A percentile compares a stretch with the other conserved stretches of the same genome.
phyloP scores from a whole-genome alignment of 129 eudicot genomes.

The Mikania micrantha region DNA sequence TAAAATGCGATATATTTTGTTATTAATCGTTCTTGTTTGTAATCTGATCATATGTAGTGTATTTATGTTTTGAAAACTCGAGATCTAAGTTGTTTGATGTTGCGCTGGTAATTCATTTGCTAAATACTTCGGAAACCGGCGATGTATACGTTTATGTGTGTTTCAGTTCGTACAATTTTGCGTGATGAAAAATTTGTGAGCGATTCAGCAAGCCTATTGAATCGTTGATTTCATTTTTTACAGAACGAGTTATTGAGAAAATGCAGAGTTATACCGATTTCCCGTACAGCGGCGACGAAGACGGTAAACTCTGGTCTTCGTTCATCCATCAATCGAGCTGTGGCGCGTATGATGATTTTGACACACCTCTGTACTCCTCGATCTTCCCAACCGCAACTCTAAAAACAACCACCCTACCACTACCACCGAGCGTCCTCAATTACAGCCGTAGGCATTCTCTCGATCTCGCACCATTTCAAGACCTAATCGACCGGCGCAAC shows the following conservation, averaged over 20 bases:
- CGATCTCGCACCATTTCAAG: conserved; percentile 45
- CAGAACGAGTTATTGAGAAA: conserved; percentile 17
- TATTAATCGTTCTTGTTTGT: conserved; percentile 1
- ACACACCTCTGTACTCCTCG: conserved; percentile 35
- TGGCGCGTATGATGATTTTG: conserved; percentile 21
- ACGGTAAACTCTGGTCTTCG: conserved; percentile 28
- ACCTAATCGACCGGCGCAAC: conserved; percentile 30
- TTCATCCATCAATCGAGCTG: conserved; percentile 23
- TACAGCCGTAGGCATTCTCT: conserved; percentile 21
- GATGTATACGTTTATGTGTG: conserved; percentile 1
- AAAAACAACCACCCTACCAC: conserved; percentile 11
- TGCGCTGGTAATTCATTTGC: neutral
- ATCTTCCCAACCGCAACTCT: conserved; percentile 29
- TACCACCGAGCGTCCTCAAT: conserved; percentile 16
- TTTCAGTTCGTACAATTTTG: neutral
- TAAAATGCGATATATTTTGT: neutral
- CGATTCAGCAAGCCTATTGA: neutral
- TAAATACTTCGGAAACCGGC: neutral
- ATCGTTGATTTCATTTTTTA: conserved; percentile 5
- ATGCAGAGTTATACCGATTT: conserved; percentile 50
- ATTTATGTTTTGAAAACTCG: neutral
- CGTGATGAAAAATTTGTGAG: neutral
- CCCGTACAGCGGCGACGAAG: conserved; percentile 23
- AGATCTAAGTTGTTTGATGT: conserved; percentile 10
- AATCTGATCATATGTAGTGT: neutral